Evolutionary conservation across 768 basidiomycete genomes (phyloP).

Genomic region (Naganishia antarctica): DNA sequence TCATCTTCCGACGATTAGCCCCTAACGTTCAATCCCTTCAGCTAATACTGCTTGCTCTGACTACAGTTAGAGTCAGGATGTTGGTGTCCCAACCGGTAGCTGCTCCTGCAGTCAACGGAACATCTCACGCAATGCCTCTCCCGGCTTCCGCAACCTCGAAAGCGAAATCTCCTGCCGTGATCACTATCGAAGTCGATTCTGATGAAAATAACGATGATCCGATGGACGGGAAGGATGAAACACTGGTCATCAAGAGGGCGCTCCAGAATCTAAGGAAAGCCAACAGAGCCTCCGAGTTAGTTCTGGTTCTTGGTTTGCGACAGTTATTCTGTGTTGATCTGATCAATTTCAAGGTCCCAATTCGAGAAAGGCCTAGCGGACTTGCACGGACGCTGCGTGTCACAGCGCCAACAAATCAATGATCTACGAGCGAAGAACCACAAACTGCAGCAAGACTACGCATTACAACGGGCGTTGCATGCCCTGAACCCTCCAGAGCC

Average conservation of each 20-base stretch:
- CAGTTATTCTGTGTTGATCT: not conserved
- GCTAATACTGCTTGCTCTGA: too few relatives aligned
- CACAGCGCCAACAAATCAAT: not conserved
- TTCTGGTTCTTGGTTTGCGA: not conserved
- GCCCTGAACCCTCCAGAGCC: not conserved
- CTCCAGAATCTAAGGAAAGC: not conserved
- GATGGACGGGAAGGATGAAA: not conserved
- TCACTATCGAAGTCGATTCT: conserved; percentile 6
- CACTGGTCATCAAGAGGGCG: not conserved
- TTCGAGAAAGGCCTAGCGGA: not conserved
- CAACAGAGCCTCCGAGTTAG: not conserved
- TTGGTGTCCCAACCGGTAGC: too few relatives aligned
- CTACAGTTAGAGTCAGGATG: too few relatives aligned
- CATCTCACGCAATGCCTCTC: too few relatives aligned
- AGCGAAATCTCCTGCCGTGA: not conserved
- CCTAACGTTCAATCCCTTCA: too few relatives aligned
- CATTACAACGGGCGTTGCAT: conserved; percentile 31
- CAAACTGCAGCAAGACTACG: conserved; percentile 27
- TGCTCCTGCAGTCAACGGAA: too few relatives aligned
- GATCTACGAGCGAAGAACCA: not conserved
- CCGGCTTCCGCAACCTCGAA: not conserved
- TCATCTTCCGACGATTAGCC: too few relatives aligned
- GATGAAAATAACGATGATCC: conserved; percentile 10
- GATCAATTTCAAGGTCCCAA: not conserved
- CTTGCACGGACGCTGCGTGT: not conserved